Conservation (phyloP, 129 eudicot species). For the Chrysanthemum seticuspe region DNA sequence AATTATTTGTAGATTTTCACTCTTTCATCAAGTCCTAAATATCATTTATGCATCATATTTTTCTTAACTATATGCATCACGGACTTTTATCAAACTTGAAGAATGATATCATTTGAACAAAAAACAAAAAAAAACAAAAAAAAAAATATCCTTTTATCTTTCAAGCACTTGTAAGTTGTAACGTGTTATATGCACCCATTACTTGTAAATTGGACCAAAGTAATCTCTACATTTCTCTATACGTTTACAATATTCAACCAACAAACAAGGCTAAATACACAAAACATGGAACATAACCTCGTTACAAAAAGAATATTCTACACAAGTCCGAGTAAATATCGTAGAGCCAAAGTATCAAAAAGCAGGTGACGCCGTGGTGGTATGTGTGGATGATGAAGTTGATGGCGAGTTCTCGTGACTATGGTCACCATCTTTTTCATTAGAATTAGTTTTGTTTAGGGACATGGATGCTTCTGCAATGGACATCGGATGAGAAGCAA, state of each 20-base stretch:
- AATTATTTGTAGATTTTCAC: too few relatives aligned
- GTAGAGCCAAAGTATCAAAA: slow-evolving; percentile 26
- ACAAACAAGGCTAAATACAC: slow-evolving; percentile 7
- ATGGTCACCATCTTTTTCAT: slow-evolving; percentile 36
- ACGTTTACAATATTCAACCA: slow-evolving; percentile 23
- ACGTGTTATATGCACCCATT: slow-evolving; percentile 23
- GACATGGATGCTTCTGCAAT: slow-evolving; percentile 23
- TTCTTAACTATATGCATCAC: too few relatives aligned
- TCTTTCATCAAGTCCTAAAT: too few relatives aligned
- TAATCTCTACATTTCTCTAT: slow-evolving; percentile 26
- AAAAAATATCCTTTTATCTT: not conserved
- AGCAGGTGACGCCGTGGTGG: slow-evolving; percentile 55
- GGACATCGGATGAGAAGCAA: slow-evolving; percentile 47
- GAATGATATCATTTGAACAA: not conserved
- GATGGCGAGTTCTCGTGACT: slow-evolving; percentile 53
- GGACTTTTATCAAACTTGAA: too few relatives aligned
- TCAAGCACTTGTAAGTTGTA: not conserved
- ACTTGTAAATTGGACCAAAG: slow-evolving; percentile 13
- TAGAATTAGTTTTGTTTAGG: slow-evolving; percentile 35
- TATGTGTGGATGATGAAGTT: slow-evolving; percentile 70
- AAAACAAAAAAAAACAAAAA: not conserved
- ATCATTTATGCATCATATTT: too few relatives aligned
- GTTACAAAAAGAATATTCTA: slow-evolving; percentile 39
- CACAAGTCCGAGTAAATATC: slow-evolving; percentile 9
- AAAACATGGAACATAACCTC: slow-evolving; percentile 6